Percentiles rank a stretch among this genome's conserved stretches.
Conservation (phyloP, 768 basidiomycete genomes). For the Coprinellus micaceus region DNA sequence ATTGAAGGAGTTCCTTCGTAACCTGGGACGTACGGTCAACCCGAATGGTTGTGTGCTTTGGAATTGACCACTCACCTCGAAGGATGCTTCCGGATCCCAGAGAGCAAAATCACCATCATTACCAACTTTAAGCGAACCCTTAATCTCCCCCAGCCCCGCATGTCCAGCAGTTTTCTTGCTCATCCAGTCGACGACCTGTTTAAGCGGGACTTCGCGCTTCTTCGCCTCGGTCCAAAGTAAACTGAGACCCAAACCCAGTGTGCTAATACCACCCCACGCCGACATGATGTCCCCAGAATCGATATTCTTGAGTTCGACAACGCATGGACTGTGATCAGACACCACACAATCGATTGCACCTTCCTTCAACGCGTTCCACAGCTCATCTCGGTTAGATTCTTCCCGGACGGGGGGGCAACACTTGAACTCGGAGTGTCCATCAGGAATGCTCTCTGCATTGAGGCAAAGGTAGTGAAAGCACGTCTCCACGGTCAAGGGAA, state of each 20-base stretch:
- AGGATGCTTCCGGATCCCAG: slow-evolving; percentile 56
- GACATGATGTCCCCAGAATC: slow-evolving; percentile 79
- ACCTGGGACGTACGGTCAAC: slow-evolving; percentile 44
- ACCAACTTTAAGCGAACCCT: slow-evolving; percentile 73
- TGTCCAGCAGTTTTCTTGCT: slow-evolving; percentile 72
- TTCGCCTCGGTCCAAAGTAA: slow-evolving; percentile 84
- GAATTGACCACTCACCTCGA: slow-evolving; percentile 29
- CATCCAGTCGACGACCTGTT: slow-evolving; percentile 72
- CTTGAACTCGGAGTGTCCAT: slow-evolving; percentile 83
- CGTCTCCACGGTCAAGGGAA: slow-evolving; percentile 88
- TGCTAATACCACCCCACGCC: slow-evolving; percentile 94
- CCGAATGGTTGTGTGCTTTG: background rate
- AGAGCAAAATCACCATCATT: slow-evolving; percentile 84
- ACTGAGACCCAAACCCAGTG: slow-evolving; percentile 85
- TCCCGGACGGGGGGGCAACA: slow-evolving; percentile 94
- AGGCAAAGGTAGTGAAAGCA: slow-evolving; percentile 96
- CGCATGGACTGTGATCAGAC: slow-evolving; percentile 94
- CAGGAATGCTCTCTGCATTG: slow-evolving; percentile 65
- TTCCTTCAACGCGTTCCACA: slow-evolving; percentile 80
- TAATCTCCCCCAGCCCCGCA: slow-evolving; percentile 63
- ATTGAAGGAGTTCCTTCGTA: slow-evolving; percentile 65
- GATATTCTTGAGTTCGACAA: slow-evolving; percentile 72
- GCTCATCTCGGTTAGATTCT: slow-evolving; percentile 59
- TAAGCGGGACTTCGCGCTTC: slow-evolving; percentile 54
- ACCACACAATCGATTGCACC: slow-evolving; percentile 91